These are phyloP conservation scores for Sedum album DNA, from an alignment of 164 flowering plant genomes.

Conservation along the genomic window DNA sequence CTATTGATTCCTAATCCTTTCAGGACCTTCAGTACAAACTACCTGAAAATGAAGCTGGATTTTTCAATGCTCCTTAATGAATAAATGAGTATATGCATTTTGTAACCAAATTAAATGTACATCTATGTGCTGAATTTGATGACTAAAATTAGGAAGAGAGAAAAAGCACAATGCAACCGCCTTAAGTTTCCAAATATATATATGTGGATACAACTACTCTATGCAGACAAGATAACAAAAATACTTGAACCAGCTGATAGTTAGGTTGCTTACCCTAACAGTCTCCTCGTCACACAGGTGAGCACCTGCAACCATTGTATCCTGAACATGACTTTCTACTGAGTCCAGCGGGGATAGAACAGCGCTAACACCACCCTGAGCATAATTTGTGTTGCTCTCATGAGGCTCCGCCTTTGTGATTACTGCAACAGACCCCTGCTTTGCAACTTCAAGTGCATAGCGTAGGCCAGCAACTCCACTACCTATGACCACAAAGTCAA, in stretches of 20 bases:
- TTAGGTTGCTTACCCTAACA: slow-evolving; percentile 54
- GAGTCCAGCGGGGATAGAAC: slow-evolving; percentile 85
- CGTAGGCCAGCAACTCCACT: slow-evolving; percentile 95
- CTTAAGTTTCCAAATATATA: not conserved
- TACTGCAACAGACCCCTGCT: slow-evolving; percentile 87
- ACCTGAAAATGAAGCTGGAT: slow-evolving; percentile 34
- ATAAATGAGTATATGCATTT: not conserved
- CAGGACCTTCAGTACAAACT: slow-evolving; percentile 98
- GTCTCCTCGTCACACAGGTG: slow-evolving; percentile 96
- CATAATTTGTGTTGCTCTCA: slow-evolving; percentile 96
- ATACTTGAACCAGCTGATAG: not conserved
- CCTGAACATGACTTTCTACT: slow-evolving; percentile 87
- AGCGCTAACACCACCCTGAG: slow-evolving; percentile 98
- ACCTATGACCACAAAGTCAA: slow-evolving; percentile 80
- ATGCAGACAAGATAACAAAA: not conserved
- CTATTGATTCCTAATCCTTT: slow-evolving; percentile 83
- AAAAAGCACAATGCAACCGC: no score
- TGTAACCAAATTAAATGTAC: not conserved
- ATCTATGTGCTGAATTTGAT: no score
- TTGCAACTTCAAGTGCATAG: slow-evolving; percentile 9
- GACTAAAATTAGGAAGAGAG: no score
- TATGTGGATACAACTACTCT: no score
- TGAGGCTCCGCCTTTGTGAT: slow-evolving; percentile 95
- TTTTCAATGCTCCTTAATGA: not conserved
- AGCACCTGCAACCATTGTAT: slow-evolving; percentile 96